Evolutionary conservation across 2,329 filamentous ascomycete genomes (phyloP).

Genomic region (Penicillium crustosum): DNA sequence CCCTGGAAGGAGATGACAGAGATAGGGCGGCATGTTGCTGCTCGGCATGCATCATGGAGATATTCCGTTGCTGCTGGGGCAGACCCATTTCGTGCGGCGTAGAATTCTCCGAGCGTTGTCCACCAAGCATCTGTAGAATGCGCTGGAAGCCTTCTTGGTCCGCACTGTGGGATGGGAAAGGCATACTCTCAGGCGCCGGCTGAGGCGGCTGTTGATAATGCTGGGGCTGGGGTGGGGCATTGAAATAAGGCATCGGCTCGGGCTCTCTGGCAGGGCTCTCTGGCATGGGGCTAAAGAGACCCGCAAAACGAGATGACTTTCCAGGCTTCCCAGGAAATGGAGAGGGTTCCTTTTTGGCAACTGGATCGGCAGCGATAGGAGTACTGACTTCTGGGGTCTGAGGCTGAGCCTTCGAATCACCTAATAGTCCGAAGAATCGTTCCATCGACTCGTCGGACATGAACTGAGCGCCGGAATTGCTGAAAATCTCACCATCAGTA

Average conservation of each 20-base stretch:
- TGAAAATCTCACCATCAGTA: conserved; percentile 53
- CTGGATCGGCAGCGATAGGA: conserved; percentile 41
- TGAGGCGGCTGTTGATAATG: conserved; percentile 28
- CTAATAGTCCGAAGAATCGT: conserved; percentile 70
- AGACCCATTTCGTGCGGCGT: conserved; percentile 45
- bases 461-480: conserved; percentile 59
- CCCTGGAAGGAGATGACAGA: conserved; percentile 36
- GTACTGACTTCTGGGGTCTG: conserved; percentile 42
- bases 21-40: conserved; percentile 26
- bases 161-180: conserved; percentile 49
- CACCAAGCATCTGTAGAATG: conserved; percentile 77
- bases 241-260: conserved; percentile 27
- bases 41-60: conserved; percentile 33
- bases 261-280: conserved; percentile 52
- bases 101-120: conserved; percentile 46
- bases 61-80: conserved; percentile 31
- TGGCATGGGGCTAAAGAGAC: conserved; percentile 66
- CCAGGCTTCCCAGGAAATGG: conserved; percentile 52
- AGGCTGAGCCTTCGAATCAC: conserved; percentile 48
- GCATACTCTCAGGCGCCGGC: conserved; percentile 29
- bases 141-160: conserved; percentile 86
- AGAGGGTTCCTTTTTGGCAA: conserved; percentile 42
- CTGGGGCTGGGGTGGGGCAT: conserved; percentile 15
- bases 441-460: conserved; percentile 68
- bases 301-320: conserved; percentile 83